Percentiles rank a stretch among this genome's conserved stretches.
These are phyloP conservation scores for Ilex aquifolium DNA, from an alignment of 257 asterid species.

Conservation along the genomic window DNA sequence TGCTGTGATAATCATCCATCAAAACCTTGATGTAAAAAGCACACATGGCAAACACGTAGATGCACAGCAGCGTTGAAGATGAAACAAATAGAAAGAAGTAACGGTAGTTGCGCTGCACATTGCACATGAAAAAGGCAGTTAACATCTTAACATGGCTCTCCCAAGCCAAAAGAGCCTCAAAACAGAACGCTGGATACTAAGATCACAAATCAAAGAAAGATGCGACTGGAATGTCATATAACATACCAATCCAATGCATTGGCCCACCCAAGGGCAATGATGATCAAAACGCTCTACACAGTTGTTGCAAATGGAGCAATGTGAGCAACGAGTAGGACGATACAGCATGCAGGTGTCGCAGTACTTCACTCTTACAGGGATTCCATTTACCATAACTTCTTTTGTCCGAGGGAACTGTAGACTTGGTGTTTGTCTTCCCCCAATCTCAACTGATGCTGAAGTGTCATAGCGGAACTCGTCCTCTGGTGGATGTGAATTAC, in stretches of 20 bases:
- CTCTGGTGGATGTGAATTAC: conserved; percentile 96
- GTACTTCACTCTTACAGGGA: conserved; percentile 85
- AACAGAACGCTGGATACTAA: background rate
- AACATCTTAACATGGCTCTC: conserved; percentile 4
- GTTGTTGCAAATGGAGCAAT: conserved; percentile 95
- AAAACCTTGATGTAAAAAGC: conserved; percentile 84
- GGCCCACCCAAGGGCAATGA: conserved; percentile 99
- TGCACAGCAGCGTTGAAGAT: conserved; percentile 90
- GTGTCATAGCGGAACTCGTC: conserved; percentile 75
- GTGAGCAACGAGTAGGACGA: conserved; percentile 99
- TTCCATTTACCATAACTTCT: conserved; percentile 95
- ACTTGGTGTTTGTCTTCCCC: conserved; percentile 91
- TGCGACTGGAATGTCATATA: conserved; percentile 9
- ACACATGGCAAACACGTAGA: conserved; percentile 74
- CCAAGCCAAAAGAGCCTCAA: background rate
- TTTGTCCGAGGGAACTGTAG: conserved; percentile 91
- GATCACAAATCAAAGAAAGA: conserved; percentile 2
- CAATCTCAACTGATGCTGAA: conserved; percentile 74
- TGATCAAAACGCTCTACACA: conserved; percentile 97
- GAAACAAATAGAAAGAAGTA: conserved; percentile 86
- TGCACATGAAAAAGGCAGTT: conserved; percentile 38
- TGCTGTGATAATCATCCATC: conserved; percentile 72
- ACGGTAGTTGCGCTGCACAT: conserved; percentile 93
- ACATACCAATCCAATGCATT: conserved; percentile 90
- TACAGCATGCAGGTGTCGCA: conserved; percentile 99